Evolutionary conservation across 148 eudicot genomes (phyloP), one percentile per base, ranked within the genome.

Genomic region (Tetragonia tetragonoides): DNA sequence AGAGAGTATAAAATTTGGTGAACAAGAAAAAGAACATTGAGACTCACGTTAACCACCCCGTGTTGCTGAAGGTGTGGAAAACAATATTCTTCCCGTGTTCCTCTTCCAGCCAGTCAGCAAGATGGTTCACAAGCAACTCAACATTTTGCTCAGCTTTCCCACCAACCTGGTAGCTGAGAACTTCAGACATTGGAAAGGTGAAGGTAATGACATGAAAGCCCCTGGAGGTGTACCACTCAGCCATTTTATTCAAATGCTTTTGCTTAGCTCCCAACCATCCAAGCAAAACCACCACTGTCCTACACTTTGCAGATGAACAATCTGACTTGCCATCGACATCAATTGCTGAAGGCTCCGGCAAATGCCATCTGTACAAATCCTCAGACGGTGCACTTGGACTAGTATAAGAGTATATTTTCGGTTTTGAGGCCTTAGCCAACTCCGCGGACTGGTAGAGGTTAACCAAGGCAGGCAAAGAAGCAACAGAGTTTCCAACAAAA

Each of bases 191-290:
- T 14, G 99, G 95, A 74, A 91, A 93, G 38, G 99, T 96, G 77
- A 96, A 96, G 18, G 99, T 93, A 83, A 96, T 91, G 68, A 76
- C 99, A 89, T 93, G 98, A 77, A 86, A 93, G 66, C 99, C 99
- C 85, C 89, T 96, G n/a, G 97, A 91, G 14, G 99, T 91, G 75
- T 96, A 96, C 92, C 91, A 96, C 74, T 93, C 97, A 15, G 98
- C 98, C 77, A 93, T 93, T 84, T 68, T 88, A 47, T 83, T 96
- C 49, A 96, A 86, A 83, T 96, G 99, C 87, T 93, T 96, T 84
- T 96, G 98, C 87, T 93, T 93, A 56, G 99, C 89, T 44, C 99
- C 99, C 74, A 96, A 79, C 99, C 99, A 96, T 77, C 99, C 99
- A 4, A 96, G 88, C 79, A 96, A 83, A 68, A 96, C 91, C 46